These are phyloP conservation scores for Rhizophagus clarus DNA, from an alignment of 192 early-diverging fungal species.

Conservation along the genomic window DNA sequence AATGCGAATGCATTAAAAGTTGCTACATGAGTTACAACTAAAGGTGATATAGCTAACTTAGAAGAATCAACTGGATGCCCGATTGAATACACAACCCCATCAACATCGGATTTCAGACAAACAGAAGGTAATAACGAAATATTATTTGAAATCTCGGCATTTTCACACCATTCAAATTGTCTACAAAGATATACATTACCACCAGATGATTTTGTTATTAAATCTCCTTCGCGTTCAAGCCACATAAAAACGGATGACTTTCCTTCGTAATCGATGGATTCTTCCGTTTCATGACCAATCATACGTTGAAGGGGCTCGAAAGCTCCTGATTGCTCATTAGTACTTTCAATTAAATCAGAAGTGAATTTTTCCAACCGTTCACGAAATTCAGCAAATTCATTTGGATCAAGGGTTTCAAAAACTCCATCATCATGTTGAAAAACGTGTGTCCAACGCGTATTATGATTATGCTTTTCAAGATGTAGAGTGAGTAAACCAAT, in stretches of 20 bases:
- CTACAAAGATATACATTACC: slow-evolving; percentile 65
- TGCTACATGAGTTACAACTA: slow-evolving; percentile 49
- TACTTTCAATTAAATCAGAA: background rate
- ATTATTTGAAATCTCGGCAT: background rate
- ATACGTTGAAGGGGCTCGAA: slow-evolving; percentile 33
- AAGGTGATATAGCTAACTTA: slow-evolving; percentile 10
- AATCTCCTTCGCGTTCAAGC: slow-evolving; percentile 46
- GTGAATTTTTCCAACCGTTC: slow-evolving; percentile 66
- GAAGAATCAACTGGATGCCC: slow-evolving; percentile 24
- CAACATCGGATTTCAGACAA: slow-evolving; percentile 68
- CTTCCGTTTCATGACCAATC: slow-evolving; percentile 46
- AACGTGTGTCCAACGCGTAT: slow-evolving; percentile 67
- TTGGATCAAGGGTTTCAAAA: slow-evolving; percentile 63
- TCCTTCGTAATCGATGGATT: slow-evolving; percentile 50
- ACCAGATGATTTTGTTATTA: slow-evolving; percentile 47
- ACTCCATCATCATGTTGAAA: slow-evolving; percentile 64
- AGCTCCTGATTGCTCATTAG: background rate
- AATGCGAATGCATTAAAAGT: slow-evolving; percentile 73
- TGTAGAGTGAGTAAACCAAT: slow-evolving; percentile 60
- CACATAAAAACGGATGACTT: slow-evolving; percentile 47
- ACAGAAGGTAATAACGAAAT: slow-evolving; percentile 48
- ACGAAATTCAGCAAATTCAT: slow-evolving; percentile 60
- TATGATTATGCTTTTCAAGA: slow-evolving; percentile 61
- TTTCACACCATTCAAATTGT: slow-evolving; percentile 36
- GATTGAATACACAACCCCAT: slow-evolving; percentile 66